Base-by-base conservation (phyloP, 768 basidiomycete genomes). In the Imleria badia region DNA sequence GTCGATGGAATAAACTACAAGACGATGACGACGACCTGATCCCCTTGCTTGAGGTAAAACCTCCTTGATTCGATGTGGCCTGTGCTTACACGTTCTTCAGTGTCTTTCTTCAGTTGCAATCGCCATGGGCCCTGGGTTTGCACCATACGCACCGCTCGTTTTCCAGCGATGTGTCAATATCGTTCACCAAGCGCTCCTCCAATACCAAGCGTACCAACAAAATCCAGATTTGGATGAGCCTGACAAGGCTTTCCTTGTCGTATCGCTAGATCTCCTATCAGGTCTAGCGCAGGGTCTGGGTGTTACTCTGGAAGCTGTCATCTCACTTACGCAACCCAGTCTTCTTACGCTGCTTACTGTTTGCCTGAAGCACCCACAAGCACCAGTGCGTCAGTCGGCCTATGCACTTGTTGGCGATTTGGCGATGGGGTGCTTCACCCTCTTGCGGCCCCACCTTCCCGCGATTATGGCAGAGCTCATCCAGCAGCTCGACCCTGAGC, bases 321-420 rank as follows among this genome's bases (percentile, higher is more conserved):
- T 98, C 66, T 74, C 77, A 19, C 75, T 72, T 38, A 83, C 78
- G 67, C 81, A 87, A 58, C 95, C 94, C 5, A 87, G 84, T 42
- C 79, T 98, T 35, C 79, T 99, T 45, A 76, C 82, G 50, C 73
- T 98, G 55, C 81, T 99, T 48, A 88, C 89, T 1, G 78, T 91
- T 45, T 98, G 96, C 72, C 75, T 99, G 45, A 94, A 94, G 75
- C 94, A 98, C 73, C 94, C 94, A 22, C 94, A 98, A 70, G 90
- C 96, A 12, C 86, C 94, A 1, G 94, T 99, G 9, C 81, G 96
- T 51, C 97, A 98, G 72, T 95, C 93, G 1, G 94, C 94, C 15
- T 97, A 98, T 70, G 97, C 97, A n/a, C 85, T 99, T 11, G 90
- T 99, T 31, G 97, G 97, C 23, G 97, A 99, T 71, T 82, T 98